phyloP scores from a whole-genome alignment of 495 filamentous ascomycete genomes.

The Daldinia concentrica region DNA sequence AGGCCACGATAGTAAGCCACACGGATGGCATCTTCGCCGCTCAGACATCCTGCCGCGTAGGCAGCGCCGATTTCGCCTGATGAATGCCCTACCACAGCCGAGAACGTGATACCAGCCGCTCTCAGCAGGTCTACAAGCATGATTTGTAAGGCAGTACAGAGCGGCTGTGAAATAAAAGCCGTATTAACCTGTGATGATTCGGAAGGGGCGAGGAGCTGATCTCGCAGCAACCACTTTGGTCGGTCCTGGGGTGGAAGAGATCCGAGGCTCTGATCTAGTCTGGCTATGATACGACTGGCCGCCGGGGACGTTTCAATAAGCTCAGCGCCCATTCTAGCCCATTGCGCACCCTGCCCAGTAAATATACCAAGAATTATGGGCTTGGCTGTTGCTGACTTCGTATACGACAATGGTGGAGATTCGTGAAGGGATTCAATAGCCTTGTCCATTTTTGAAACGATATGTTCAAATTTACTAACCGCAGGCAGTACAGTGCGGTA shows the following conservation, averaged over 20 bases:
- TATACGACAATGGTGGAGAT: background rate
- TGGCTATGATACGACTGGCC: background rate
- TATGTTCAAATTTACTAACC: background rate
- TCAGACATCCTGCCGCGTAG: constrained; percentile 56
- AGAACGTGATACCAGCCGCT: constrained; percentile 53
- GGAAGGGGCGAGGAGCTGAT: constrained; percentile 31
- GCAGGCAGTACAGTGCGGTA: background rate
- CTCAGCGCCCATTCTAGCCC: constrained; percentile 32
- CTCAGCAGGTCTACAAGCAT: constrained; percentile 57
- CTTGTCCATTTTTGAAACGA: constrained; percentile 24
- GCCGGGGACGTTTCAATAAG: constrained; percentile 22
- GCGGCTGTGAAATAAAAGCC: constrained; percentile 53
- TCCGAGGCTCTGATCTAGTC: background rate
- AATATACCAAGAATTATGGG: constrained; percentile 31
- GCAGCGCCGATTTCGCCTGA: constrained; percentile 58
- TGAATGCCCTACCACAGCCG: constrained; percentile 62
- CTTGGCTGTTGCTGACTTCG: background rate
- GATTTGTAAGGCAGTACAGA: constrained; percentile 55
- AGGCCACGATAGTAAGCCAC: constrained; percentile 63
- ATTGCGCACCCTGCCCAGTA: constrained; percentile 49
- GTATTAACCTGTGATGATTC: constrained; percentile 37
- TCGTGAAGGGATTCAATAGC: background rate
- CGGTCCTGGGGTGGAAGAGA: background rate
- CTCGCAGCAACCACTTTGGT: constrained; percentile 37
- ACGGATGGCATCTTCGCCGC: constrained; percentile 51